Conservation (phyloP, 176 grass and related monocot species). For the Dactylis glomerata region DNA sequence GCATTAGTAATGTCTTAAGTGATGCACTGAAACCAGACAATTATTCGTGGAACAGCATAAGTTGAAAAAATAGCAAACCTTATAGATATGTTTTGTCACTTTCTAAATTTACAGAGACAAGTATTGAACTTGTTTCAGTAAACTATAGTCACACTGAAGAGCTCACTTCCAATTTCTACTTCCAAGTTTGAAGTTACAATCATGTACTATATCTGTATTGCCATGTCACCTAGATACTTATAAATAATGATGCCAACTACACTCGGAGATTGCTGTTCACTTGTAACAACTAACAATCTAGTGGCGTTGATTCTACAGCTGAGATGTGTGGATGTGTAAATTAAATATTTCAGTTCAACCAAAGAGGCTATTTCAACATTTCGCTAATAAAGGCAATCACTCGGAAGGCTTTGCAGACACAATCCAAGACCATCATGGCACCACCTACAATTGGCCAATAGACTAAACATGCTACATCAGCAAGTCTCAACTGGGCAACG, state of each 20-base stretch:
- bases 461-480: background rate
- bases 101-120: background rate
- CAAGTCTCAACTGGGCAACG: background rate
- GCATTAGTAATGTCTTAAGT: slow-evolving; percentile 1
- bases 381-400: background rate
- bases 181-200: background rate
- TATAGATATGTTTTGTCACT: background rate
- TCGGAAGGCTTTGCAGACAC: background rate
- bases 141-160: slow-evolving; percentile 5
- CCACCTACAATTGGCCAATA: background rate
- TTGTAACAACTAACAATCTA: slow-evolving; percentile 14
- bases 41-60: background rate
- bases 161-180: background rate
- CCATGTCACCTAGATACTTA: background rate
- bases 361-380: background rate
- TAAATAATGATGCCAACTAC: background rate
- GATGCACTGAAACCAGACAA: background rate
- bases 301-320: background rate
- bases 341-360: slow-evolving; percentile 11
- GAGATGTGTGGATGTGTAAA: background rate
- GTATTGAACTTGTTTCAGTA: background rate
- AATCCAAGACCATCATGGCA: slow-evolving; percentile 2
- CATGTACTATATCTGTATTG: background rate
- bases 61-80: background rate
- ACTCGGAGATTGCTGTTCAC: background rate